Conservation (phyloP, 139 green algal species). For the Micractinium conductrix region DNA sequence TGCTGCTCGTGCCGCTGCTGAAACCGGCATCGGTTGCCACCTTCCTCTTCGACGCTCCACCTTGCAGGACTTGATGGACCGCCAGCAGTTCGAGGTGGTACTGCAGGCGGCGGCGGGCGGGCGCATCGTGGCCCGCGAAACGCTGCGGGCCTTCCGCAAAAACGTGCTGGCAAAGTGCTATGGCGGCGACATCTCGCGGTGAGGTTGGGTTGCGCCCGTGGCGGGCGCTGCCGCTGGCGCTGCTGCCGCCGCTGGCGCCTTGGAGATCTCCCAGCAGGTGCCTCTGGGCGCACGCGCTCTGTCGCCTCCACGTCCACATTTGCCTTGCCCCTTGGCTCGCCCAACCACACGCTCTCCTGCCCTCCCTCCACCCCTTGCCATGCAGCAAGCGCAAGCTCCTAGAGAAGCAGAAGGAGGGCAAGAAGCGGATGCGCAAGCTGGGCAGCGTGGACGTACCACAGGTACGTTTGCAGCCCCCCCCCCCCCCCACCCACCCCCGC, state of each 20-base stretch:
- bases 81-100: constrained; percentile 86
- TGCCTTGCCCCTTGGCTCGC: too few relatives aligned
- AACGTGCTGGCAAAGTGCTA: constrained; percentile 99
- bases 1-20: too few relatives aligned
- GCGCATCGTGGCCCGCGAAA: constrained; percentile 81
- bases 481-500: too few relatives aligned
- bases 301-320: too few relatives aligned
- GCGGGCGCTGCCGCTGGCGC: too few relatives aligned
- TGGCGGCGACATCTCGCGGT: constrained; percentile 60
- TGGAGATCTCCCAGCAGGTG: too few relatives aligned
- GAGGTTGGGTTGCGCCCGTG: not conserved
- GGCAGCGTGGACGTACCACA: constrained; percentile 88
- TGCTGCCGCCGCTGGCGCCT: too few relatives aligned
- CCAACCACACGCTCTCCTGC: not conserved
- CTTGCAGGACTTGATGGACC: constrained; percentile 62
- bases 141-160: constrained; percentile 87
- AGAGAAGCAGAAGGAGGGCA: constrained; percentile 97
- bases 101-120: constrained; percentile 67
- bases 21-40: too few relatives aligned
- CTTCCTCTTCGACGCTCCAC: not conserved
- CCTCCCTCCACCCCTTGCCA: not conserved
- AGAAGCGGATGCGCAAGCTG: constrained; percentile 92
- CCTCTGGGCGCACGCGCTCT: too few relatives aligned
- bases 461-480: too few relatives aligned
- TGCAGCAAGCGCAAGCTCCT: constrained; percentile 99